Percentiles rank a stretch among this genome's conserved stretches.
phyloP scores from a whole-genome alignment of 179 eudicot genomes.

The Camellia oleifera region DNA sequence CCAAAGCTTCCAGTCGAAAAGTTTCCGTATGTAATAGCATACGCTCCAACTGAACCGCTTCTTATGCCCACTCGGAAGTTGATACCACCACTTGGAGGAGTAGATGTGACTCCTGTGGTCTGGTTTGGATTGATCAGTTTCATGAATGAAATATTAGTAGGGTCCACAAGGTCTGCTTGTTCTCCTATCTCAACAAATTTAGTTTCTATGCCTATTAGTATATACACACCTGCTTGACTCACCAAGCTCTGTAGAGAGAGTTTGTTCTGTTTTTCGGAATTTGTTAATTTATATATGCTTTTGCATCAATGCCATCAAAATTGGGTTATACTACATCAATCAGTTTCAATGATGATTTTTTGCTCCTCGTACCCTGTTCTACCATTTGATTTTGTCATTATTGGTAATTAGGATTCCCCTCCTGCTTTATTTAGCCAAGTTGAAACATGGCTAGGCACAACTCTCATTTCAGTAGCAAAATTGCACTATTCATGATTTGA shows the following conservation, averaged over 20 bases:
- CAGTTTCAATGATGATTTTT: too few relatives aligned
- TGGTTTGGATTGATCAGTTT: slow-evolving; percentile 94
- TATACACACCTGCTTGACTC: not conserved
- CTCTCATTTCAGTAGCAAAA: too few relatives aligned
- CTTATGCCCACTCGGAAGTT: slow-evolving; percentile 71
- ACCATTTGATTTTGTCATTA: too few relatives aligned
- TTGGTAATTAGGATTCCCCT: too few relatives aligned
- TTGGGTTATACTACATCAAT: too few relatives aligned
- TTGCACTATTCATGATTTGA: too few relatives aligned
- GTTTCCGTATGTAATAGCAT: slow-evolving; percentile 83
- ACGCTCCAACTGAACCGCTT: slow-evolving; percentile 88
- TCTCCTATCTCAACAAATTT: slow-evolving; percentile 75
- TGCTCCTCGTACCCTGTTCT: too few relatives aligned
- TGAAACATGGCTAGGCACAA: too few relatives aligned
- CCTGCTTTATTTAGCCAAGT: too few relatives aligned
- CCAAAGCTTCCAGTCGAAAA: slow-evolving; percentile 87
- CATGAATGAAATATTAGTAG: slow-evolving; percentile 80
- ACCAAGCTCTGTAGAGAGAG: not conserved
- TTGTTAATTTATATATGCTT: not conserved
- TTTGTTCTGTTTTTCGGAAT: not conserved
- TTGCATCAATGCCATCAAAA: not conserved
- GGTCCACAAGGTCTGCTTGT: slow-evolving; percentile 97
- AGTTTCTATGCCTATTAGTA: slow-evolving; percentile 5
- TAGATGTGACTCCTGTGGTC: slow-evolving; percentile 94
- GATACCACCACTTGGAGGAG: slow-evolving; percentile 88